Evolutionary conservation across 306 rosid species (phyloP).

Genomic region (Malus asiatica): DNA sequence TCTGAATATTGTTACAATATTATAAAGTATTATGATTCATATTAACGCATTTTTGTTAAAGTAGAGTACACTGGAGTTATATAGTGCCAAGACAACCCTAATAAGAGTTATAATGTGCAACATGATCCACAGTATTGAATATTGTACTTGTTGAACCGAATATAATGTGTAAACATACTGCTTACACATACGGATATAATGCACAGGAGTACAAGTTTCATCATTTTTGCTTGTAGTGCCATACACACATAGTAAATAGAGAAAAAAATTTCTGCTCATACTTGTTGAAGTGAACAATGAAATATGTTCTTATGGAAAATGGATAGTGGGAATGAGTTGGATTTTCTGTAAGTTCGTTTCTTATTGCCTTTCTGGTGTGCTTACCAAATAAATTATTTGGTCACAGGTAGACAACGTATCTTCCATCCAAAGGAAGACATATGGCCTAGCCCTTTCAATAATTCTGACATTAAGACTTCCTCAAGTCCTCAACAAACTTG

Average conservation of each 20-base stretch:
- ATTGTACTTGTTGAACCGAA: no score
- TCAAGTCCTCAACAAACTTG: constrained; percentile 87
- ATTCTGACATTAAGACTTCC: constrained; percentile 81
- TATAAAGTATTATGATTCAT: background rate
- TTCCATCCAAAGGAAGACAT: constrained; percentile 74
- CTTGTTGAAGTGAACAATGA: background rate
- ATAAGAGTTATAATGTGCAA: background rate
- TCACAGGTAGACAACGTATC: constrained; percentile 83
- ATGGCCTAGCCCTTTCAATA: constrained; percentile 87
- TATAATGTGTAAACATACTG: no score
- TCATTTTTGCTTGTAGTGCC: background rate
- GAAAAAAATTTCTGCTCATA: background rate
- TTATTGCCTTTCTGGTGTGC: constrained; percentile 10
- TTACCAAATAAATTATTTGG: constrained; percentile 2
- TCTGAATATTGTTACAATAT: no score
- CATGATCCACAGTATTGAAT: no score
- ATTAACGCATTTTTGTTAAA: background rate
- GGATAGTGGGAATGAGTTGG: background rate
- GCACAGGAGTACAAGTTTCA: background rate
- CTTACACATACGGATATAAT: background rate
- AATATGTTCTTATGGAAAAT: background rate
- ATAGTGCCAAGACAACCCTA: background rate
- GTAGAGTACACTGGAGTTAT: background rate
- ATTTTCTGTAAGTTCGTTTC: background rate
- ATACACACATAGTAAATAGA: background rate